Base-by-base conservation (phyloP, 345 rosid genomes). In the Boechera stricta region DNA sequence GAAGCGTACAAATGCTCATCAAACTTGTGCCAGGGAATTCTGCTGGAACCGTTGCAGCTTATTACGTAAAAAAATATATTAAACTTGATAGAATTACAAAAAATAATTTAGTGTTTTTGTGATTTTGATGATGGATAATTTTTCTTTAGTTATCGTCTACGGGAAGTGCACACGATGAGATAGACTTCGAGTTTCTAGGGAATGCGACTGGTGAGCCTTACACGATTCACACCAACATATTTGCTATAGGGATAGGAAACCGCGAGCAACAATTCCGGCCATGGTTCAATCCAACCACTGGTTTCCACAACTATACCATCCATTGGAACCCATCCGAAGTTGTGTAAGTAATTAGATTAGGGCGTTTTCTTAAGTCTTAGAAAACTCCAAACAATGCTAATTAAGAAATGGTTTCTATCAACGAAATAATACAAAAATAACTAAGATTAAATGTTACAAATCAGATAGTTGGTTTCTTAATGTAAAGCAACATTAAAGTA, bases 21-120 rank as follows among this genome's bases (percentile, higher is more conserved):
- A 90, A 92, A 83, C 84, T 87, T 78, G 91, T 89, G 24, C 91
- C 96, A 5, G 88, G 92, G n/a, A 81, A 90, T 75, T 87, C 98
- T 54, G 98, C 98, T 2, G 94, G 98, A 78, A 92, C 91, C 16
- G 90, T 90, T 68, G 80, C 87, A 21, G 88, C 94, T 56, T 87
- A 87, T 73, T 86, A 89, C 31, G 94, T 87, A 83, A 83, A 82
- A 49, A 4, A 26, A 16, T 9, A 8, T n/a, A n/a, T 39, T 65
- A 31, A 56, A 35, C 7, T 53, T 15, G 55, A 29, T 56, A 6
- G 10, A 26, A 7, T 48, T 6, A 52, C 1, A 0, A 28, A 32
- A 29, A 48, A 10, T 44, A 1, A 32, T 49, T 21, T 38, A 16
- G 4, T 59, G 7, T 10, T 59, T 7, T 57, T 64, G 10, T 10